A percentile compares a stretch with the other conserved stretches of the same genome.
Conservation (phyloP, 1,139 yeast species). For the Meyerozyma sp. region DNA sequence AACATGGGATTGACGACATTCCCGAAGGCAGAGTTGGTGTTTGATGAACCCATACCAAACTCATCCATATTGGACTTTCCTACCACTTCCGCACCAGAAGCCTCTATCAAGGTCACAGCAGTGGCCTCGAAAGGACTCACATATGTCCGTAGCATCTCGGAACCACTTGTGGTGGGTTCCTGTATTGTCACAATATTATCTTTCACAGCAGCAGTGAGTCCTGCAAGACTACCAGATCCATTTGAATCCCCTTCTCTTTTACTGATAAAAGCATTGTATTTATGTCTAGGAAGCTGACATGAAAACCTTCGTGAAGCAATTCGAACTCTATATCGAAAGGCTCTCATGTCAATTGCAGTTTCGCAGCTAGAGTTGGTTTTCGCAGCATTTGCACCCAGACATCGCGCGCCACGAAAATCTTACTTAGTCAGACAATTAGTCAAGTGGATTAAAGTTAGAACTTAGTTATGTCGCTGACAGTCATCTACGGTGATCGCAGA, state of each 20-base stretch:
- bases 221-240: background rate
- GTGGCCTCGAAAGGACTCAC: conserved; percentile 81
- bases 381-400: background rate
- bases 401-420: background rate
- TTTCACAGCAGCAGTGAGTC: conserved; percentile 42
- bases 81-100: conserved; percentile 47
- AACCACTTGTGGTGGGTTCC: conserved; percentile 72
- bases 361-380: background rate
- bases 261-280: background rate
- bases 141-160: conserved; percentile 54
- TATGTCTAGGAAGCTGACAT: background rate
- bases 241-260: background rate
- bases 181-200: conserved; percentile 72
- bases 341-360: background rate
- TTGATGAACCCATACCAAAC: conserved; percentile 92
- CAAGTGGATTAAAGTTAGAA: background rate
- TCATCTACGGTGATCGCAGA: conserved; percentile 11
- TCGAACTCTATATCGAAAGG: background rate
- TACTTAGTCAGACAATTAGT: background rate
- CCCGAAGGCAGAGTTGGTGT: conserved; percentile 56
- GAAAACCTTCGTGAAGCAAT: background rate
- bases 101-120: conserved; percentile 48
- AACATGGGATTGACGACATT: conserved; percentile 63
- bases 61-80: conserved; percentile 97
- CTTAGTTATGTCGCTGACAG: background rate